Conservation (phyloP, 2,329 filamentous ascomycete genomes). For the Mycogone perniciosa region DNA sequence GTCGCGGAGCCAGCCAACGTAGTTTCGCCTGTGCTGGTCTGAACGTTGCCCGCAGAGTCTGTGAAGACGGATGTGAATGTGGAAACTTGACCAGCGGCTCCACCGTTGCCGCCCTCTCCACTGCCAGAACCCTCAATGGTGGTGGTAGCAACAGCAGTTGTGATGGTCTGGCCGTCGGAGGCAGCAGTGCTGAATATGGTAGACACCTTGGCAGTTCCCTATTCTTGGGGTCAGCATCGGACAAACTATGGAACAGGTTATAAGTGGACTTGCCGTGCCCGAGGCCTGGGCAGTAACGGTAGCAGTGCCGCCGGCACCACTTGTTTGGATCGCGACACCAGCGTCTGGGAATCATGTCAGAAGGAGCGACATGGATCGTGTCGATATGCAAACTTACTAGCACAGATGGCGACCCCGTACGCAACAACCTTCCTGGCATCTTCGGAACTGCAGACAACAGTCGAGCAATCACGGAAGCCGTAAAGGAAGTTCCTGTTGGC, state of each 20-base stretch:
- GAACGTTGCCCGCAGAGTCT: slow-evolving; percentile 17
- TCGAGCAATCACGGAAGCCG: slow-evolving; percentile 46
- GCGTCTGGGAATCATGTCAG: slow-evolving; percentile 22
- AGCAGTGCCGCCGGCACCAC: slow-evolving; percentile 1
- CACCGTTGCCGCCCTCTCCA: slow-evolving; percentile 14
- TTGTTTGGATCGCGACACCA: slow-evolving; percentile 28
- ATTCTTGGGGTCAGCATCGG: not conserved
- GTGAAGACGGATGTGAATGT: slow-evolving; percentile 19
- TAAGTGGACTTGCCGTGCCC: not conserved
- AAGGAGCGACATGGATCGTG: not conserved
- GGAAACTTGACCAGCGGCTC: slow-evolving; percentile 10
- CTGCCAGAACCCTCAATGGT: slow-evolving; percentile 21
- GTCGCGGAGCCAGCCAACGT: slow-evolving; percentile 21
- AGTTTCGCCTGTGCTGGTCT: slow-evolving; percentile 21
- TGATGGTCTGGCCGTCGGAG: slow-evolving; percentile 28
- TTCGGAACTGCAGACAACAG: slow-evolving; percentile 33
- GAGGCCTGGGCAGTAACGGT: not conserved
- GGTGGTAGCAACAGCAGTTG: slow-evolving; percentile 32
- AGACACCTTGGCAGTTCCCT: slow-evolving; percentile 22
- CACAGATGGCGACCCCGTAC: slow-evolving; percentile 36
- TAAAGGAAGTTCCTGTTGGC: slow-evolving; percentile 39
- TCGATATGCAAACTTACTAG: slow-evolving; percentile 21
- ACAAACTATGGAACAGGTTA: not conserved
- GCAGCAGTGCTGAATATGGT: slow-evolving; percentile 32
- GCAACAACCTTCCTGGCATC: slow-evolving; percentile 32